Evolutionary conservation across 495 filamentous ascomycete genomes (phyloP).

Genomic region (Neurospora terricola): DNA sequence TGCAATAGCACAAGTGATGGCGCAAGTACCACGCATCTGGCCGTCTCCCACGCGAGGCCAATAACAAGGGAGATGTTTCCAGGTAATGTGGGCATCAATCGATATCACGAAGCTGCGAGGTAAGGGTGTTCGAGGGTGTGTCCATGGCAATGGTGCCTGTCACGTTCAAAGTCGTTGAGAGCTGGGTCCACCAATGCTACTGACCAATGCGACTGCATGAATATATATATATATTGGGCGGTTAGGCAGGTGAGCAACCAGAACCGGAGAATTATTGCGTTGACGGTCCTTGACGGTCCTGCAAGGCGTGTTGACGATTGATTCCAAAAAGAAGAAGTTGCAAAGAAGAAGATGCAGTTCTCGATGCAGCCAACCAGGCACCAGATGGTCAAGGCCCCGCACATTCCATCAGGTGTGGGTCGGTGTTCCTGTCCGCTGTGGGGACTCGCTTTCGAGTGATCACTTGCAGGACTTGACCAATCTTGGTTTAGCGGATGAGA

Average conservation of each 20-base stretch:
- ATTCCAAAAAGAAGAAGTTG: background rate
- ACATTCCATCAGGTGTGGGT: background rate
- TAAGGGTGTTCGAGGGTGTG: background rate
- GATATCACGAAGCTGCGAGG: conserved; percentile 16
- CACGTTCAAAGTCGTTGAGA: background rate
- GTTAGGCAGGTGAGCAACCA: conserved; percentile 21
- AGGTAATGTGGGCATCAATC: conserved; percentile 2
- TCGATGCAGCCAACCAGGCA: background rate
- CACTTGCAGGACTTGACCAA: conserved; percentile 11
- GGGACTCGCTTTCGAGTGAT: conserved; percentile 20
- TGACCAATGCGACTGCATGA: conserved; percentile 26
- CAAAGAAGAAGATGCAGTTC: background rate
- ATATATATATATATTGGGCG: no score
- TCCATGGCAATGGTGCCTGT: conserved; percentile 1
- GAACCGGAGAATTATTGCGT: background rate
- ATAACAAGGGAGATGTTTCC: conserved; percentile 11
- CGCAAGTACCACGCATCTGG: background rate
- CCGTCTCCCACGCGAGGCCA: conserved; percentile 10
- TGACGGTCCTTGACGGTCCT: background rate
- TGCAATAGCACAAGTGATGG: background rate
- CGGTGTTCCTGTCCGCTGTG: conserved; percentile 6
- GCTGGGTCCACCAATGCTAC: conserved; percentile 12
- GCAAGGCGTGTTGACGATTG: background rate
- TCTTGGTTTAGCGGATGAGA: conserved; percentile 9
- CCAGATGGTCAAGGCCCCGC: background rate